A percentile compares a stretch with the other conserved stretches of the same genome.
phyloP scores from a whole-genome alignment of 805 yeast genomes.

The Saccharomycopsis fibuligera region DNA sequence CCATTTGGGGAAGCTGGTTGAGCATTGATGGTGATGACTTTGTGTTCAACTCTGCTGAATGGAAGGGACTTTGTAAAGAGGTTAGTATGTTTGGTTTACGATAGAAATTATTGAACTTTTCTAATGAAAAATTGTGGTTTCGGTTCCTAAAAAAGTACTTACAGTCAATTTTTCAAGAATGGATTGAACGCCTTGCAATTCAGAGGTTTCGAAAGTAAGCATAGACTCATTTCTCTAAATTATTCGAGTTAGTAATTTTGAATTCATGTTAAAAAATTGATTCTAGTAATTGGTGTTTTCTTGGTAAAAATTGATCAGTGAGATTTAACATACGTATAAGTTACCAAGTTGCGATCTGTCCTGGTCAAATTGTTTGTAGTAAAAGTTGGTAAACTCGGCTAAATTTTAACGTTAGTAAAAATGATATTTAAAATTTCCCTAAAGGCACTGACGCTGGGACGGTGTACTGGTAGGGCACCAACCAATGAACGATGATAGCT shows the following conservation, averaged over 20 bases:
- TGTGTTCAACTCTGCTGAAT: constrained; percentile 87
- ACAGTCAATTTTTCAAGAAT: constrained; percentile 83
- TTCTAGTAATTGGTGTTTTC: too few species aligned
- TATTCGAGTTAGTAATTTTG: background rate
- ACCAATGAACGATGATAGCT: too few species aligned
- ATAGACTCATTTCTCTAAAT: constrained; percentile 81
- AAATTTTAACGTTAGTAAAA: constrained; percentile 9
- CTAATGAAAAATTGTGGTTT: too few species aligned
- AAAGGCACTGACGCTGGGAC: too few species aligned
- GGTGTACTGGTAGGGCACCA: too few species aligned
- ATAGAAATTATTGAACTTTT: too few species aligned
- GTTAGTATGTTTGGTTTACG: too few species aligned
- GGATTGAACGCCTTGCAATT: constrained; percentile 88
- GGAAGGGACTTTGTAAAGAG: constrained; percentile 51
- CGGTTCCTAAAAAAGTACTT: too few species aligned
- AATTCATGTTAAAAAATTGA: constrained; percentile 16
- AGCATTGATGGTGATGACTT: constrained; percentile 92
- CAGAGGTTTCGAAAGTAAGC: constrained; percentile 94
- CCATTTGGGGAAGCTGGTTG: constrained; percentile 94
- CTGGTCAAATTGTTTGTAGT: constrained; percentile 90
- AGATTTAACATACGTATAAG: constrained; percentile 51
- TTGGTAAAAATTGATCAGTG: background rate
- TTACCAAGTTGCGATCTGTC: constrained; percentile 90
- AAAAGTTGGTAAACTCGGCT: constrained; percentile 86
- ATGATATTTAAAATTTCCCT: too few species aligned